Evolutionary conservation across 768 basidiomycete genomes (phyloP), one percentile per base, ranked within the genome.

Genomic region (Pisolithus microcarpus): DNA sequence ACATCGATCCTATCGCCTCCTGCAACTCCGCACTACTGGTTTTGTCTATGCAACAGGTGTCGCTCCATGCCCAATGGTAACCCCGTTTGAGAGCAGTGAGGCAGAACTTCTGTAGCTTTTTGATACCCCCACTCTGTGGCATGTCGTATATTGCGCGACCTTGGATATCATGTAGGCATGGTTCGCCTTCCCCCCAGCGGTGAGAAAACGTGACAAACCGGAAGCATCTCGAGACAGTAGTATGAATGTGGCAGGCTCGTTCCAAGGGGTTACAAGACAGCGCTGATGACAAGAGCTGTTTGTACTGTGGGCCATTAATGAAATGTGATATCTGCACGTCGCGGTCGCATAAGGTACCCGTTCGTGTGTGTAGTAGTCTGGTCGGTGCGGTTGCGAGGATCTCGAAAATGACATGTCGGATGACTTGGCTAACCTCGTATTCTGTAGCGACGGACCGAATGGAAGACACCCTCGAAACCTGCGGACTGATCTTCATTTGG

Each of bases 11-110:
- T 5, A 51, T 51, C 16, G 50, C 42, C 24, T 46, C 19, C n/a
- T 45, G 43, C 8, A 45, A 18, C 7, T 51, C 50, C 1, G n/a
- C 43, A 36, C 34, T 46, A 18, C 19, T 51, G 9, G 15, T 24
- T 40, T 46, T 51, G 37, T 51, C 43, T 30, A 51, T 51, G 36
- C 50, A 51, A 7, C 50, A 51, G n/a, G 50, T 51, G 26, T 51
- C 50, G 26, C 49, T 43, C 49, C 49, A 49, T 10, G 40, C 49
- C 49, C 49, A 51, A 4, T 16, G 16, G 13, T 43, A 37, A 8
- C 42, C 43, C 23, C 31, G 34, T 7, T 36, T 8, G 23, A 8
- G 7, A 31, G 50, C 50, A n/a, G 40, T 43, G 5, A 9, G 28
- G 19, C 38, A 39, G 34, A 51, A 51, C 9, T 16, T 19, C 23